Base-by-base conservation (phyloP, 2,329 filamentous ascomycete species). In the Aphanoascus verrucosus region DNA sequence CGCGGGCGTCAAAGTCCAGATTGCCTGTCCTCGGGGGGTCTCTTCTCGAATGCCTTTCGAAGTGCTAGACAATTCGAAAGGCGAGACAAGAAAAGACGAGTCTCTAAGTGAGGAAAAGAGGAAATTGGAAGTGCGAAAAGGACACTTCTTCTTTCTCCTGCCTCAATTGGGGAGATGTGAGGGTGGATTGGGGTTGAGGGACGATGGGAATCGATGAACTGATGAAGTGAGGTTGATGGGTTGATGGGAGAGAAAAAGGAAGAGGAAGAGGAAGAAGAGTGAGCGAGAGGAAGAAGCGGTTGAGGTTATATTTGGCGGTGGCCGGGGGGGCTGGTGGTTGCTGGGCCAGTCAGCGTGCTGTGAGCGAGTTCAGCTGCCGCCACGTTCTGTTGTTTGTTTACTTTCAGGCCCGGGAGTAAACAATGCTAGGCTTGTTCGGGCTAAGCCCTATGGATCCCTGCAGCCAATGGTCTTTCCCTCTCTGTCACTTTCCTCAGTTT, bases 1-100 rank as follows among this genome's bases (percentile, higher is more conserved):
- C 87, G 77, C 89, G 87, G 78, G 90, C 89, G 86, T 95, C 90
- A 93, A 94, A 96, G 88, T 96, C 90, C 90, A 96, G 90, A 80
- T 88, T 96, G 88, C 78, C 88, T 85, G 85, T 83, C 84, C 86
- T 83, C 76, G 72, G 73, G 74, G 76, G 77, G 82, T 76, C 81
- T 79, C 78, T 82, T 84, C 84, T 87, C 81, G 80, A 82, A 82
- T 69, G 66, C 66, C 69, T 72, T 70, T 69, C 69, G 69, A 72
- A 72, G 64, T 70, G 68, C 67, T 66, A 60, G 55, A 70, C 68
- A 71, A 72, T 64, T 69, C 69, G 69, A 72, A 72, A 72, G 69
- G 62, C 67, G 63, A 72, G 66, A 70, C 69, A 72, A 72, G 70
- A 72, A 72, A 72, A 72, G 70, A 72, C 70, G 66, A 63, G 66